Base-by-base conservation (phyloP, 495 filamentous ascomycete species). In the Xylaria venustula region DNA sequence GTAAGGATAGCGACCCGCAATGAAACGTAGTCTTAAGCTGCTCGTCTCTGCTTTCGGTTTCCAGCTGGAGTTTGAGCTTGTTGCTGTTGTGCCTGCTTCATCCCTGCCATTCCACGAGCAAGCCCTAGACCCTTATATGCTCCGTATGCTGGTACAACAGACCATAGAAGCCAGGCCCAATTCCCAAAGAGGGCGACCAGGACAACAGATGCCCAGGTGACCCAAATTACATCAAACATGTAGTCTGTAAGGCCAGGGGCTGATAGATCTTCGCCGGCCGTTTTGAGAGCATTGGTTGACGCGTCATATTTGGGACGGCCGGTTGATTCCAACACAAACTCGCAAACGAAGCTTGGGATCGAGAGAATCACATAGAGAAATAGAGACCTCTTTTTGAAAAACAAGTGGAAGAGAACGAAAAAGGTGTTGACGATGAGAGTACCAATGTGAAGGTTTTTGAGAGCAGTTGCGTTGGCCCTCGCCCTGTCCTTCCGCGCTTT, bases 171-270 rank as follows among this genome's bases (percentile, higher is more conserved):
- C 91, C 91, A 94, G 12, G 82, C 88, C 72, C 85, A 83, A 69
- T 93, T 87, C 25, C 90, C 90, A 48, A 91, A 83, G 3, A 92
- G 46, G 11, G 84, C 85, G 2, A 83, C 90, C 7, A 85, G 73
- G 7, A 83, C 73, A 28, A 91, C 78, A 23, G 84, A 87, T 19
- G 80, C 85, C 87, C 90, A 92, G 0, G 90, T 93, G 76, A 94
- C 92, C 81, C 96, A 98, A 34, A 97, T 78, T 25, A 97, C 82
- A 77, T 98, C 94, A 83, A 93, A 98, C 88, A 97, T 90, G 76
- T 93, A 98, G 75, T 98, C 94, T 7, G 92, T 98, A 73, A 98
- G 77, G 0, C 94, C 94, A 25, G 88, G 84, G 0, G 91, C 91
- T 26, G 90, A 87, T 23, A 98, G 82, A 72, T 98, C 94, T 71